phyloP scores from a whole-genome alignment of 192 early-diverging fungal genomes.

The Coemansia sp. region DNA sequence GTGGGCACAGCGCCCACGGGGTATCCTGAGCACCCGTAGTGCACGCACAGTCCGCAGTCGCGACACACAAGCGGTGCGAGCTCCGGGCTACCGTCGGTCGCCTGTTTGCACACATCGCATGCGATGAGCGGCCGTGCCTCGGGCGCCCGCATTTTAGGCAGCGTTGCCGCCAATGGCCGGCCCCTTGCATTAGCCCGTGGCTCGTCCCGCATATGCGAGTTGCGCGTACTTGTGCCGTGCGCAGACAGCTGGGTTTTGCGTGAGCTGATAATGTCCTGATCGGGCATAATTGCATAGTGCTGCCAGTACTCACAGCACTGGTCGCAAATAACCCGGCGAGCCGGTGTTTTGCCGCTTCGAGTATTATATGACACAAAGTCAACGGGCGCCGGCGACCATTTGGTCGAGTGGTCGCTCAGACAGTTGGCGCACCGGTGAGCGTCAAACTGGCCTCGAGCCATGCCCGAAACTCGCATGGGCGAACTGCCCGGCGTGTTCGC shows the following conservation, averaged over 20 bases:
- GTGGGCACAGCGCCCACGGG: constrained; percentile 18
- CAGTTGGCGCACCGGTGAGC: constrained; percentile 44
- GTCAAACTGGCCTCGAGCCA: background rate
- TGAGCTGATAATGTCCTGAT: constrained; percentile 29
- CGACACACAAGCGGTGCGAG: constrained; percentile 33
- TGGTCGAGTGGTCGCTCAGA: constrained; percentile 18
- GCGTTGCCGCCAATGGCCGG: constrained; percentile 3
- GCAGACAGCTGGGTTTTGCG: constrained; percentile 18
- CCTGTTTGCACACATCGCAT: constrained; percentile 38
- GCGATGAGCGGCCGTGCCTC: constrained; percentile 34
- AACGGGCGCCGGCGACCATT: constrained; percentile 38
- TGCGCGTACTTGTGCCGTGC: constrained; percentile 8
- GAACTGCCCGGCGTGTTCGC: constrained; percentile 38
- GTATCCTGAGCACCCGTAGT: constrained; percentile 46
- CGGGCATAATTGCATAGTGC: constrained; percentile 46
- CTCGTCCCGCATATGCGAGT: constrained; percentile 6
- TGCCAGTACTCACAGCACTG: constrained; percentile 47
- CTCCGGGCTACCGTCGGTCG: constrained; percentile 8
- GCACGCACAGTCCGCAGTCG: constrained; percentile 53
- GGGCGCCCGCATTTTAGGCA: constrained; percentile 15
- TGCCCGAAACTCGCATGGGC: constrained; percentile 1
- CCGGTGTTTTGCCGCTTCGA: constrained; percentile 24
- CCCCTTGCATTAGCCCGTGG: background rate
- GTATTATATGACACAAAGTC: constrained; percentile 36
- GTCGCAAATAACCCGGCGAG: constrained; percentile 39